Evolutionary conservation across 352 stramenopile species (phyloP), one percentile per base, ranked within the genome.

Genomic region (Pythium biforme): DNA sequence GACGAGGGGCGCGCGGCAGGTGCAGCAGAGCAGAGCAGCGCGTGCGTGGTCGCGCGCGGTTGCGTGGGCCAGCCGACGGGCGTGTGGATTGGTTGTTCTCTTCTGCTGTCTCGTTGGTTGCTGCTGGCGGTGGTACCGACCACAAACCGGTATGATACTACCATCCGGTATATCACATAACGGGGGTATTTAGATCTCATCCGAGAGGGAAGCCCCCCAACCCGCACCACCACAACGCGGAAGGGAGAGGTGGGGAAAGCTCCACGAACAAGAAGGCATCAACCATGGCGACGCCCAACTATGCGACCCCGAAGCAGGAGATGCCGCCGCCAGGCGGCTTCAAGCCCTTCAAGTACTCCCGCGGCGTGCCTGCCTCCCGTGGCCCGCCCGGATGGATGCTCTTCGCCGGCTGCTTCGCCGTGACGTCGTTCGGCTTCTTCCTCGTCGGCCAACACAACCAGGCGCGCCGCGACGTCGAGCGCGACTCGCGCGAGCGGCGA

Each of bases 401-500:
- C 12, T 93, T 94, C 67, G 70, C 83, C 29, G 83, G 81, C 61
- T 83, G 70, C 62, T 89, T 91, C 67, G 62, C 77, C 52, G 64
- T 94, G 56, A 87, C 83, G 61, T 86, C 86, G 33, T 71, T 83
- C 41, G 86, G 86, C 25, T 94, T 72, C 66, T 93, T 89, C 70
- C 55, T 86, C 29, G 77, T 94, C 11, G 86, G 86, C 43, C 80
- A 94, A 68, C 71, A 85, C 68, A 94, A 94, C 80, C 73, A 91
- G 62, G 59, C 77, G 52, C 72, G 81, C 60, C 86, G 86, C 43
- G 76, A 79, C 52, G 54, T 92, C 47, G 69, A 72, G 40, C 70
- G 72, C 37, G 92, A 97, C 63, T 86, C 98, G 79, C 93, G 95
- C 54, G 89, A 98, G 77, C 88, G 92, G 48, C 86, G 92, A 55